Conservation (phyloP, 352 stramenopile genomes). For the Phytopythium aichiense region DNA sequence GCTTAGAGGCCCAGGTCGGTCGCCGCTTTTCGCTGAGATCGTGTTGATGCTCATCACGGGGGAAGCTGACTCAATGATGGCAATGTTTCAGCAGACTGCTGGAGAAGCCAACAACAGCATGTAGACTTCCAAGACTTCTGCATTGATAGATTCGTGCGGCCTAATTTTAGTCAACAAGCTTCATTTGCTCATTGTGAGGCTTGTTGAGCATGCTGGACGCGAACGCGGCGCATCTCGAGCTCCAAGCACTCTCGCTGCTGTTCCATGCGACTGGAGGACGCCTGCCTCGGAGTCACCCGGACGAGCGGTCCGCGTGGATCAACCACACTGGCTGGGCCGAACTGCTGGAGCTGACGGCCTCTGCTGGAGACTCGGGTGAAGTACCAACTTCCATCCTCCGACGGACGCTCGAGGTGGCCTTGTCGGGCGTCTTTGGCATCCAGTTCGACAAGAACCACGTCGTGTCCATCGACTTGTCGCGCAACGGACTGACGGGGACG, state of each 20-base stretch:
- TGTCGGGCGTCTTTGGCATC: slow-evolving; percentile 32
- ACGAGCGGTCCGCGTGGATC: slow-evolving; percentile 24
- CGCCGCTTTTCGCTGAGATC: neutral
- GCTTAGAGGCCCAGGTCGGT: slow-evolving; percentile 39
- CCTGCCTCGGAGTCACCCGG: neutral
- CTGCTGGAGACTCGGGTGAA: neutral
- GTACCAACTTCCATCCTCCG: neutral
- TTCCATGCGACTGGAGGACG: slow-evolving; percentile 36
- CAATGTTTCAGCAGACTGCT: neutral
- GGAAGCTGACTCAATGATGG: neutral
- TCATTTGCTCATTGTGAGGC: neutral
- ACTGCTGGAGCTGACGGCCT: slow-evolving; percentile 14
- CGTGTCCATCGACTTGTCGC: slow-evolving; percentile 43
- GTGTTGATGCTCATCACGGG: neutral
- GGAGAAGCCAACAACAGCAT: neutral
- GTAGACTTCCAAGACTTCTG: neutral
- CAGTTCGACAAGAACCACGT: slow-evolving; percentile 63
- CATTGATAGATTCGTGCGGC: neutral
- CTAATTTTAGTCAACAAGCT: slow-evolving; percentile 3
- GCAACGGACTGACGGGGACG: slow-evolving; percentile 41
- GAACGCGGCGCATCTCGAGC: slow-evolving; percentile 23
- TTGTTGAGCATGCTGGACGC: neutral
- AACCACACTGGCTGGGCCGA: slow-evolving; percentile 33
- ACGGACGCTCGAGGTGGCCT: slow-evolving; percentile 29
- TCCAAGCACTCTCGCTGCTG: slow-evolving; percentile 39